Evolutionary conservation across 306 rosid species (phyloP).

Genomic region (Cucumis hystrix): DNA sequence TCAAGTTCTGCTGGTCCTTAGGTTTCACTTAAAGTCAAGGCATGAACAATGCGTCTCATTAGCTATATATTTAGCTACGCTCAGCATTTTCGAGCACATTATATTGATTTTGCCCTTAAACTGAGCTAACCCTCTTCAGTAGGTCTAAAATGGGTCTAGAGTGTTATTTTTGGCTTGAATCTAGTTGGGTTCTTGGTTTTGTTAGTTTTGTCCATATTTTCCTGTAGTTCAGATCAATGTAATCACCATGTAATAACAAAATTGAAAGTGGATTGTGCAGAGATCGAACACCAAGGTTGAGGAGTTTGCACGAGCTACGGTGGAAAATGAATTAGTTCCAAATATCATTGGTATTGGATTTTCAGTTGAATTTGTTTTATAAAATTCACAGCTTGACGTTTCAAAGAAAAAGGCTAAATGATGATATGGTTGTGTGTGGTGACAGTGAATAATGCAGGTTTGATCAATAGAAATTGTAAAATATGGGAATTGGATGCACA

Average conservation of each 20-base stretch:
- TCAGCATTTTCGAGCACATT: too few relatives aligned
- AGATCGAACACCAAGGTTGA: constrained; percentile 34
- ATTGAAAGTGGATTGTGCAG: constrained; percentile 7
- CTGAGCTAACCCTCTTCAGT: too few relatives aligned
- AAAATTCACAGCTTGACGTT: neutral
- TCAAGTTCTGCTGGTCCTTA: too few relatives aligned
- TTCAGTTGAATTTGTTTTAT: neutral
- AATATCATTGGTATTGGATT: constrained; percentile 35
- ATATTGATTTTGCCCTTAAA: too few relatives aligned
- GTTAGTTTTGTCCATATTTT: neutral
- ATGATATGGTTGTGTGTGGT: neutral
- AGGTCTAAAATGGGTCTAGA: too few relatives aligned
- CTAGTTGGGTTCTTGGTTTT: too few relatives aligned
- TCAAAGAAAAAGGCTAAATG: neutral
- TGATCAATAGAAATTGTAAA: neutral
- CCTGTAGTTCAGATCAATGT: too few relatives aligned
- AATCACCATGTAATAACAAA: too few relatives aligned
- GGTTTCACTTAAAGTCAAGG: too few relatives aligned
- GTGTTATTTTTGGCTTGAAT: neutral
- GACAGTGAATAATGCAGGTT: neutral
- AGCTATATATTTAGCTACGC: too few relatives aligned
- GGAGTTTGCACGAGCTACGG: constrained; percentile 32
- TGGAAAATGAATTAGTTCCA: constrained; percentile 39
- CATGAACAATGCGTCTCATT: too few relatives aligned
- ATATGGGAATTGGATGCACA: neutral